Evolutionary conservation across 192 early-diverging fungal species (phyloP), one percentile per base, ranked within the genome.

Genomic region (Coemansia sp.): DNA sequence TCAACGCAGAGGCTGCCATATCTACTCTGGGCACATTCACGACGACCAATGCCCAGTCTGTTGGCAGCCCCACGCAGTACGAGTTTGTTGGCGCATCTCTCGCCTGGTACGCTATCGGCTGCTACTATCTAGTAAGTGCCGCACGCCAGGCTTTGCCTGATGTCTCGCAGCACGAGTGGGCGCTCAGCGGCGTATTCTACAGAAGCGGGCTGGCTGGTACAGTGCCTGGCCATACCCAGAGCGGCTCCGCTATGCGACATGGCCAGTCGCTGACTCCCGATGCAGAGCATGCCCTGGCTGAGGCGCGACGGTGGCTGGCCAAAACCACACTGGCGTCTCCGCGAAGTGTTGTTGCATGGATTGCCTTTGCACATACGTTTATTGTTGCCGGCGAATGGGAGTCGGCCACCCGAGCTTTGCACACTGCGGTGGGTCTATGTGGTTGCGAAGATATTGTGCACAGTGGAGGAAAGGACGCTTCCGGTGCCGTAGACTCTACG

Each of bases 21-120:
- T 84, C 81, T 5, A 74, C 74, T 12, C 55, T 76, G 8, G 71
- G 60, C 49, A 79, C 69, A 3, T 73, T 79, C 27, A 79, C 81
- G 1, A 76, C 81, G 29, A 66, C 73, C 3, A 74, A 64, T 49
- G 74, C 77, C 6, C 81, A 84, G 60, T 71, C 76, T 0, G 62
- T 75, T 9, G 77, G 77, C 24, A 69, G 74, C 15, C 74, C 77
- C 3, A 78, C 81, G 8, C 81, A 84, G 50, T 74, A 84, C 69
- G 83, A 80, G 79, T 85, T 85, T 69, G 55, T 70, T 2, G 83
- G 83, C 3, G 79, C 83, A 0, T 80, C 83, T 3, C 57, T 85
- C 49, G 83, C 83, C 2, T 85, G 83, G 83, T 85, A 81, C n/a
- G 83, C 83, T 2, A 81, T 85, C 18, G 83, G 83, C 18, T 78